A percentile compares a stretch with the other conserved stretches of the same genome.
phyloP scores from a whole-genome alignment of 2,329 filamentous ascomycete species.

The Biscogniauxia mediterranea region DNA sequence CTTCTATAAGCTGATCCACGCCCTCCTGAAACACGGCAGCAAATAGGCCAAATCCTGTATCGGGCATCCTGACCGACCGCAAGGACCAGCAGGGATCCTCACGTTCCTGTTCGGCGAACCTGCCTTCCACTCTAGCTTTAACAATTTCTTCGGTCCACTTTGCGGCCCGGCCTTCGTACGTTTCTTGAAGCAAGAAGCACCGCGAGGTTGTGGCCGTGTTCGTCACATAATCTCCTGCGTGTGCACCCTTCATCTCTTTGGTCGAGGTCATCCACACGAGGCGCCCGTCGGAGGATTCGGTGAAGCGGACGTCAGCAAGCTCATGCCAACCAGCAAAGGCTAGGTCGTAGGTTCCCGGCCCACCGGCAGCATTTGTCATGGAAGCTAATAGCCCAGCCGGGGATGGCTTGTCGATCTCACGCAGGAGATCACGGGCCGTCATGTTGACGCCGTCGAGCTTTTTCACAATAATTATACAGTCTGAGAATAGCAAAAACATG shows the following conservation, averaged over 20 bases:
- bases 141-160: conserved; percentile 82
- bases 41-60: conserved; percentile 57
- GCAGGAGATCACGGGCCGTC: conserved; percentile 73
- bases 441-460: conserved; percentile 63
- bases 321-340: conserved; percentile 71
- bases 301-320: conserved; percentile 70
- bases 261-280: conserved; percentile 68
- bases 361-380: conserved; percentile 62
- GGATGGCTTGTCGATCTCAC: conserved; percentile 81
- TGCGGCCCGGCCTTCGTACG: conserved; percentile 73
- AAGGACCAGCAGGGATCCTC: conserved; percentile 80
- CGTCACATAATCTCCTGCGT: conserved; percentile 45
- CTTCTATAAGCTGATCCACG: conserved; percentile 59
- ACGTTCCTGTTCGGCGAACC: conserved; percentile 80
- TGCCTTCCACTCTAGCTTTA: conserved; percentile 81
- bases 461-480: conserved; percentile 73
- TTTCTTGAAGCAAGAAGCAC: conserved; percentile 70
- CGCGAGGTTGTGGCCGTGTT: conserved; percentile 57
- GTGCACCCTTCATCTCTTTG: conserved; percentile 57
- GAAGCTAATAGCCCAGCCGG: conserved; percentile 61
- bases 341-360: conserved; percentile 65
- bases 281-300: conserved; percentile 63
- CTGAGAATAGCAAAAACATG: conserved; percentile 81
- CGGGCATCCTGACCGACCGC: conserved; percentile 64
- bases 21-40: conserved; percentile 73